A percentile compares a stretch with the other conserved stretches of the same genome.
phyloP scores from a whole-genome alignment of 371 early-diverging fungal species.

The Apophysomyces trapeziformis region DNA sequence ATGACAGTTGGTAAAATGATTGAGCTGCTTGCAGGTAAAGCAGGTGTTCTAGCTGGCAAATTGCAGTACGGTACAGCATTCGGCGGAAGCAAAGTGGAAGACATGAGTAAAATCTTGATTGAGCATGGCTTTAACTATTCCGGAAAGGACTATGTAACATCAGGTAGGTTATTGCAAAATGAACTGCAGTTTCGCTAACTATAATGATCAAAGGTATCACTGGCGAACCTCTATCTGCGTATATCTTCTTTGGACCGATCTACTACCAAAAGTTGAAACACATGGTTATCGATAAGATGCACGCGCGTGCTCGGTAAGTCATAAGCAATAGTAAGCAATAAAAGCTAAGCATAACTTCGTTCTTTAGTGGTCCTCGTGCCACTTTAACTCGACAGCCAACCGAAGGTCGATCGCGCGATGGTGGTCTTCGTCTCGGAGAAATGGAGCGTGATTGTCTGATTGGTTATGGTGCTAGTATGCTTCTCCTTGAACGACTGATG shows the following conservation, averaged over 20 bases:
- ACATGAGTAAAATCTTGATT: slow-evolving; percentile 93
- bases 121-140: slow-evolving; percentile 98
- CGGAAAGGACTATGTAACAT: slow-evolving; percentile 99
- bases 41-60: slow-evolving; percentile 94
- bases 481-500: slow-evolving; percentile 96
- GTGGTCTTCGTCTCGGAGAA: slow-evolving; percentile 98
- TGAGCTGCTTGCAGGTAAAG: slow-evolving; percentile 98
- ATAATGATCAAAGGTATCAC: slow-evolving; percentile 63
- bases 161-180: slow-evolving; percentile 49
- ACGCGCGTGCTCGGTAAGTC: slow-evolving; percentile 89
- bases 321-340: not conserved
- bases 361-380: slow-evolving; percentile 89
- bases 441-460: slow-evolving; percentile 99
- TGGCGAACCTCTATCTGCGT: slow-evolving; percentile 93
- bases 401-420: slow-evolving; percentile 98
- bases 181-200: slow-evolving; percentile 19
- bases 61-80: slow-evolving; percentile 98
- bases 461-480: slow-evolving; percentile 96
- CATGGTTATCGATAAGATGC: slow-evolving; percentile 99
- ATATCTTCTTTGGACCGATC: slow-evolving; percentile 98
- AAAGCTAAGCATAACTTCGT: too few relatives aligned
- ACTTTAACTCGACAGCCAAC: slow-evolving; percentile 98
- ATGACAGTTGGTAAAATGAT: slow-evolving; percentile 99
- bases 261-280: slow-evolving; percentile 99
- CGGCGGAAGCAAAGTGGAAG: slow-evolving; percentile 95